Evolutionary conservation across 2,329 filamentous ascomycete genomes (phyloP).

Genomic region (Aspergillus felis): DNA sequence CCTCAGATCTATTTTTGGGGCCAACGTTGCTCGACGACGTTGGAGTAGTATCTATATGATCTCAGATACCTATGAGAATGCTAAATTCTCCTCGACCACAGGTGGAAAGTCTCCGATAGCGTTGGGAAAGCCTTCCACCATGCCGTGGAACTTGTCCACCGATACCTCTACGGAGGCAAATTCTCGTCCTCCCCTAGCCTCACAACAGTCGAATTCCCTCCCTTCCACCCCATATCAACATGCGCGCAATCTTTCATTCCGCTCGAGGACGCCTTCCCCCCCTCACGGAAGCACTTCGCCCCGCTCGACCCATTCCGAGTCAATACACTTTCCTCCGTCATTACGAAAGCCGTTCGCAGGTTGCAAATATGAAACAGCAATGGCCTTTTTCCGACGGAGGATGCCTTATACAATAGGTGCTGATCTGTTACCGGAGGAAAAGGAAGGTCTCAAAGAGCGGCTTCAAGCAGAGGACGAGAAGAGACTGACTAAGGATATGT

Average conservation of each 20-base stretch:
- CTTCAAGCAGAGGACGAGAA: constrained; percentile 69
- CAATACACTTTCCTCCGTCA: constrained; percentile 68
- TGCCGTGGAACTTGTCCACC: constrained; percentile 38
- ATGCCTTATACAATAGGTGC: constrained; percentile 91
- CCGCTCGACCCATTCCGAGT: constrained; percentile 84
- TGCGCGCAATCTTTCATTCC: constrained; percentile 74
- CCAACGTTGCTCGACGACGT: constrained; percentile 29
- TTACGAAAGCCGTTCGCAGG: constrained; percentile 62
- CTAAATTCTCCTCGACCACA: constrained; percentile 33
- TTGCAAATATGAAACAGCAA: constrained; percentile 86
- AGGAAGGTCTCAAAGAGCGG: constrained; percentile 64
- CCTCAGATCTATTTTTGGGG: constrained; percentile 13
- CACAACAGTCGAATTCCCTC: constrained; percentile 78
- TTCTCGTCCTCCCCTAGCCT: constrained; percentile 49
- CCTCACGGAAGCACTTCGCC: constrained; percentile 76
- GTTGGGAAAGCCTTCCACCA: constrained; percentile 36
- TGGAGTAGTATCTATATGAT: constrained; percentile 38
- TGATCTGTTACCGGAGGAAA: constrained; percentile 68
- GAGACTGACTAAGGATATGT: constrained; percentile 76
- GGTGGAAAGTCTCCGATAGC: constrained; percentile 43
- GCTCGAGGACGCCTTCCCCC: constrained; percentile 77
- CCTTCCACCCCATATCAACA: constrained; percentile 91
- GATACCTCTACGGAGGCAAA: constrained; percentile 32
- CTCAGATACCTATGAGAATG: constrained; percentile 42
- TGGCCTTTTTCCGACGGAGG: constrained; percentile 74